phyloP scores from a whole-genome alignment of 2,329 filamentous ascomycete species.

The Pseudogymnoascus sp. region DNA sequence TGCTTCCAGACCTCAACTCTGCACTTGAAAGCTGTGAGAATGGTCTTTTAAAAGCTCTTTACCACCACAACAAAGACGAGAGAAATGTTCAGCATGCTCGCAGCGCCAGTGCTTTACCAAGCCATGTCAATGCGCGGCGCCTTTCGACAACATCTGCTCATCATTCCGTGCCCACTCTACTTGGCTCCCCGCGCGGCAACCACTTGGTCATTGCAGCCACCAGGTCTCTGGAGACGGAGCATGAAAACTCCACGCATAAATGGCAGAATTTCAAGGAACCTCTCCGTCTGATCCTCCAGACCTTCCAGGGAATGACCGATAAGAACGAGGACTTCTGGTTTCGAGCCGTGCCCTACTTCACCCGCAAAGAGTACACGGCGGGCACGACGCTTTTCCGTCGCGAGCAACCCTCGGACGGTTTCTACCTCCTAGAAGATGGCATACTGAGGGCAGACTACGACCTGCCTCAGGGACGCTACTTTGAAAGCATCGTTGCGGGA shows the following conservation, averaged over 20 bases:
- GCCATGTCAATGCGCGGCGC: constrained; percentile 41
- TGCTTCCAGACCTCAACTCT: constrained; percentile 85
- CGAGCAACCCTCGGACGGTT: constrained; percentile 68
- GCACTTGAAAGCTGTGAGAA: constrained; percentile 94
- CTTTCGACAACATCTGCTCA: constrained; percentile 28
- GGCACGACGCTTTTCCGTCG: constrained; percentile 69
- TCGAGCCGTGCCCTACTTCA: constrained; percentile 66
- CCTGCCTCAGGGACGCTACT: constrained; percentile 78
- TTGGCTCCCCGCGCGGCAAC: constrained; percentile 70
- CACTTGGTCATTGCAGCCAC: constrained; percentile 73
- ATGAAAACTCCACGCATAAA: constrained; percentile 34
- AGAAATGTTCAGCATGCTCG: constrained; percentile 30
- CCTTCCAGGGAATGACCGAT: constrained; percentile 80
- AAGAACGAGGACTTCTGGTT: constrained; percentile 97
- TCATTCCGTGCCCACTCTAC: constrained; percentile 32
- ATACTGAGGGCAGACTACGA: constrained; percentile 87
- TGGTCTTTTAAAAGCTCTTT: constrained; percentile 74
- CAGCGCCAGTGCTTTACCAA: constrained; percentile 10
- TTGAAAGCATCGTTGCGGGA: constrained; percentile 86
- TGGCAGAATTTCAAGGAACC: constrained; percentile 88
- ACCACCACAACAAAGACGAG: constrained; percentile 58
- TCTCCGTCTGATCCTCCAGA: constrained; percentile 81
- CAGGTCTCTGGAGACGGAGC: constrained; percentile 60
- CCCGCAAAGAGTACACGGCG: constrained; percentile 53
- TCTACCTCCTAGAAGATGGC: constrained; percentile 84